These are phyloP conservation scores for Suillus placidus DNA, from an alignment of 768 basidiomycete species.

Conservation along the genomic window DNA sequence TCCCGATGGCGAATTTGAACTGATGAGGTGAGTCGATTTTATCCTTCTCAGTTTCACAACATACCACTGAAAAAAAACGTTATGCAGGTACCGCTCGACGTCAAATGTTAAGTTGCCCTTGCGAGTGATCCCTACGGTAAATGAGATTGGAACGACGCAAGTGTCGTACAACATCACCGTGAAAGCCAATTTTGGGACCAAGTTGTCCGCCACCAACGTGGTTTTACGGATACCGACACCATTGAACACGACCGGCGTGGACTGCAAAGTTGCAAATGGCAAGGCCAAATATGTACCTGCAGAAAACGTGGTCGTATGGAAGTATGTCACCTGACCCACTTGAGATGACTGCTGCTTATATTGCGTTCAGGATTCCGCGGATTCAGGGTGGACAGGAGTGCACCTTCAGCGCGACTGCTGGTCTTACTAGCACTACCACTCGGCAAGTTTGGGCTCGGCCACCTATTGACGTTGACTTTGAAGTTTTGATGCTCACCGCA, in stretches of 20 bases:
- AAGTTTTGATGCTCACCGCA: constrained; percentile 98
- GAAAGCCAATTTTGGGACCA: constrained; percentile 87
- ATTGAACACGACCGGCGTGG: constrained; percentile 88
- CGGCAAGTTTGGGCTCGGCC: constrained; percentile 98
- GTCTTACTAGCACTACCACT: constrained; percentile 84
- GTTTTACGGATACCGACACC: constrained; percentile 96
- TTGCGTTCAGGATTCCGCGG: constrained; percentile 74
- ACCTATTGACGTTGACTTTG: constrained; percentile 98
- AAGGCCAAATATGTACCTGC: constrained; percentile 98
- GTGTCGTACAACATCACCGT: constrained; percentile 90
- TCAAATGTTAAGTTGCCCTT: constrained; percentile 95
- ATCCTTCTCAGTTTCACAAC: constrained; percentile 2
- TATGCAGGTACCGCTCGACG: constrained; percentile 86
- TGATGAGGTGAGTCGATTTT: constrained; percentile 75
- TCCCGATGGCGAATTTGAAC: constrained; percentile 97
- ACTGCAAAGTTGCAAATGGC: constrained; percentile 88
- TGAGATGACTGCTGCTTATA: constrained; percentile 12
- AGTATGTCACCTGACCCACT: constrained; percentile 57
- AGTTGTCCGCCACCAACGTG: constrained; percentile 91
- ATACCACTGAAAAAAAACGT: constrained; percentile 6
- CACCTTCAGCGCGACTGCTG: constrained; percentile 81
- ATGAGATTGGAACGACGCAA: constrained; percentile 88
- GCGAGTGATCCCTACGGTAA: constrained; percentile 86
- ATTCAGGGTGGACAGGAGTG: constrained; percentile 93
- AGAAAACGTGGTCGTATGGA: constrained; percentile 97